A percentile compares a stretch with the other conserved stretches of the same genome.
These are phyloP conservation scores for Rhododendron vialii DNA, from an alignment of 148 eudicot genomes.

Conservation along the genomic window DNA sequence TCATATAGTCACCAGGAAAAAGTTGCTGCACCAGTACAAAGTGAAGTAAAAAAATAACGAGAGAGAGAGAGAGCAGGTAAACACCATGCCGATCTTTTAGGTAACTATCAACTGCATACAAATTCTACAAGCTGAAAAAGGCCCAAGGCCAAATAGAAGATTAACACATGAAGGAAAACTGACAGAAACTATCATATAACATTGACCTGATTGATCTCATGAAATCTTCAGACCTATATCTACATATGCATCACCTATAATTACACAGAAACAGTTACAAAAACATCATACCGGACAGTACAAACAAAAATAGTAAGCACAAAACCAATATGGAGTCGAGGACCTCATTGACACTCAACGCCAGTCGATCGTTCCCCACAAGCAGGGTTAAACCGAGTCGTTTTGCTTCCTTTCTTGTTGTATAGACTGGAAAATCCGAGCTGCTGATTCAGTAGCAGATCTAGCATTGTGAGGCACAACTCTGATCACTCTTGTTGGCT, in stretches of 20 bases:
- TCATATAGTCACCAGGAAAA: neutral
- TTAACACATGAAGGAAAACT: neutral
- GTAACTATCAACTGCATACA: neutral
- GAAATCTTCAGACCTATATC: neutral
- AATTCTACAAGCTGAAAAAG: neutral
- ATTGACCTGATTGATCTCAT: neutral
- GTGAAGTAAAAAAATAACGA: neutral
- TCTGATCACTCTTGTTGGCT: constrained; percentile 51
- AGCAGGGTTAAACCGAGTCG: constrained; percentile 28
- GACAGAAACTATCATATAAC: neutral
- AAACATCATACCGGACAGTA: neutral
- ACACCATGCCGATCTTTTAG: neutral
- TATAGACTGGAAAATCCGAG: constrained; percentile 72
- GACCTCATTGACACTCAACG: neutral
- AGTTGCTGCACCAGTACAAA: neutral
- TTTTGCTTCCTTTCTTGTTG: constrained; percentile 64
- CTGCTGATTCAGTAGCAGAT: constrained; percentile 65
- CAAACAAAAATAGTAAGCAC: constrained; percentile 1
- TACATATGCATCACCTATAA: constrained; percentile 1
- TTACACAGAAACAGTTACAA: neutral
- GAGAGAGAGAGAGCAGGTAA: neutral
- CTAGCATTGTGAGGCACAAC: constrained; percentile 72
- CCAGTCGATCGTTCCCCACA: neutral
- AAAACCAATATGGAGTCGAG: neutral
- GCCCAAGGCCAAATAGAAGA: neutral